These are phyloP conservation scores for Chernovozyma aurita DNA, from an alignment of 1,139 yeast species.

Conservation along the genomic window DNA sequence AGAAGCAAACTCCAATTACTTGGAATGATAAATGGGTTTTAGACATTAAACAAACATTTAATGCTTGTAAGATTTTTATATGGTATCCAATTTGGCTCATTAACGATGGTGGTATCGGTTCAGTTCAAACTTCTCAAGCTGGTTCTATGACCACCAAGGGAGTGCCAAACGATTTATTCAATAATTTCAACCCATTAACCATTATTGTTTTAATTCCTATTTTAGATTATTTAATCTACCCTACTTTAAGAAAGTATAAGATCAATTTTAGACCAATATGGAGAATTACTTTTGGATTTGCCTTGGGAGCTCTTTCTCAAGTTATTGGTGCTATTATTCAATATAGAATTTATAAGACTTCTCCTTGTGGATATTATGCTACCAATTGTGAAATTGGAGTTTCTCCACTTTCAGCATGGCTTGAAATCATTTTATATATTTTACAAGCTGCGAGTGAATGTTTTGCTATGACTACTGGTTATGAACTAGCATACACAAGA, in stretches of 20 bases:
- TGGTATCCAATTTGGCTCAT: slow-evolving; percentile 61
- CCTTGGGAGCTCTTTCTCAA: slow-evolving; percentile 33
- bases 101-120: slow-evolving; percentile 63
- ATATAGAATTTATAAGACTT: slow-evolving; percentile 27
- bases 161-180: slow-evolving; percentile 67
- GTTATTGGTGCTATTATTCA: slow-evolving; percentile 40
- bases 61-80: slow-evolving; percentile 59
- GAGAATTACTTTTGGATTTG: slow-evolving; percentile 34
- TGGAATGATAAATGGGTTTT: slow-evolving; percentile 58
- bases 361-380: slow-evolving; percentile 40
- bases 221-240: slow-evolving; percentile 54
- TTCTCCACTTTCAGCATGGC: slow-evolving; percentile 56
- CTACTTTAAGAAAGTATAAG: slow-evolving; percentile 47
- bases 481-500: slow-evolving; percentile 67
- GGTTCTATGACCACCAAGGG: slow-evolving; percentile 64
- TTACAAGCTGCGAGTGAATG: slow-evolving; percentile 65
- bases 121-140: slow-evolving; percentile 61
- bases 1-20: slow-evolving; percentile 29
- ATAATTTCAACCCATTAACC: slow-evolving; percentile 64
- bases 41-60: slow-evolving; percentile 54
- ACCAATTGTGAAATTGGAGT: slow-evolving; percentile 46
- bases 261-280: slow-evolving; percentile 35
- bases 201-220: slow-evolving; percentile 63
- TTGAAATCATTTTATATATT: slow-evolving; percentile 46
- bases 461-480: slow-evolving; percentile 63